Evolutionary conservation across 2,329 filamentous ascomycete genomes (phyloP).

Genomic region (Aspergillus luchuensis): DNA sequence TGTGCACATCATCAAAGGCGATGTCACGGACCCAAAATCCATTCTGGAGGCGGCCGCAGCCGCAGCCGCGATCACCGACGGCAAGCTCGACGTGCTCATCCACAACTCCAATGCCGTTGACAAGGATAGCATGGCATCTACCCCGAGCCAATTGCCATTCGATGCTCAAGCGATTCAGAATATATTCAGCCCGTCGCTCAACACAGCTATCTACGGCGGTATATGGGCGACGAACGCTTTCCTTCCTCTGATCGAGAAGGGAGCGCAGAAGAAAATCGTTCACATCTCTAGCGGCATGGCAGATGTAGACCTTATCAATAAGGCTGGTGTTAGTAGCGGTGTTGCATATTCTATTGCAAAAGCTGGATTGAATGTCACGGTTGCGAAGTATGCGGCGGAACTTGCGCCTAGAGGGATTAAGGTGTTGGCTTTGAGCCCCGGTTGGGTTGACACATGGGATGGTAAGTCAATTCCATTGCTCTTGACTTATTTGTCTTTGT

Average conservation of each 20-base stretch:
- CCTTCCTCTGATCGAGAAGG: constrained; percentile 44
- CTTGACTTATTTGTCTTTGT: background rate
- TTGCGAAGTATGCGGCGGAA: constrained; percentile 46
- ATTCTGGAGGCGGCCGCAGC: constrained; percentile 39
- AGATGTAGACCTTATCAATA: constrained; percentile 29
- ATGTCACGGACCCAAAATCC: constrained; percentile 32
- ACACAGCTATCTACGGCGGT: constrained; percentile 11
- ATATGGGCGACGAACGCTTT: constrained; percentile 38
- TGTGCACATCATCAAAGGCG: constrained; percentile 29
- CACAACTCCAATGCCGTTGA: constrained; percentile 42
- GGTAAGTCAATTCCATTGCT: constrained; percentile 18
- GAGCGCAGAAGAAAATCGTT: constrained; percentile 46
- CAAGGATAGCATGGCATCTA: constrained; percentile 12
- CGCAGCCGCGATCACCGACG: constrained; percentile 37
- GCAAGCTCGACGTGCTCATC: constrained; percentile 47
- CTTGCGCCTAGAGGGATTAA: constrained; percentile 36
- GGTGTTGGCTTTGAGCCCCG: constrained; percentile 38
- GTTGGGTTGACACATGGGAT: constrained; percentile 32
- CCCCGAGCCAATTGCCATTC: constrained; percentile 22
- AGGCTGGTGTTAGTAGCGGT: constrained; percentile 23
- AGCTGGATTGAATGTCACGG: constrained; percentile 44
- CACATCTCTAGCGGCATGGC: constrained; percentile 43
- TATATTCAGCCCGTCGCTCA: constrained; percentile 27
- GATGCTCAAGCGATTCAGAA: constrained; percentile 13
- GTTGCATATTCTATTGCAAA: constrained; percentile 44